Percentiles rank a stretch among this genome's conserved stretches.
Evolutionary conservation across 192 early-diverging fungal genomes (phyloP).

Genomic region (Hyaloraphidium curvatum): DNA sequence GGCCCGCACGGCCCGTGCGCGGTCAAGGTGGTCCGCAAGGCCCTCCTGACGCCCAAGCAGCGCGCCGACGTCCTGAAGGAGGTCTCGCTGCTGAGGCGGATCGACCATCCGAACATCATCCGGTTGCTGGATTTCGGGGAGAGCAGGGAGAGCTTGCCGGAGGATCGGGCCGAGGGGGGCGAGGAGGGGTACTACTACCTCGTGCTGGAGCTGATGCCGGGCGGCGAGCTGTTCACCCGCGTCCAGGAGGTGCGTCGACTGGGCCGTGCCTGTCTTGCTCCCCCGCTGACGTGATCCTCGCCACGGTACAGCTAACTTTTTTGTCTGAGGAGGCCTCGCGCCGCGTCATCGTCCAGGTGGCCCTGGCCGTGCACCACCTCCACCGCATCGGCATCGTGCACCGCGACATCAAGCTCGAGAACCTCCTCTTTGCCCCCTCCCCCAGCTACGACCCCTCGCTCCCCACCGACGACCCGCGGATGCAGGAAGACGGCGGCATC

Average conservation of each 20-base stretch:
- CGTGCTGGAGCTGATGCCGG: slow-evolving; percentile 61
- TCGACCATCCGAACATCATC: slow-evolving; percentile 61
- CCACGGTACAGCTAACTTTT: too few relatives aligned
- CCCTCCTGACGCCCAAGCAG: slow-evolving; percentile 48
- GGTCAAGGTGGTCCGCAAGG: slow-evolving; percentile 64
- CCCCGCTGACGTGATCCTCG: too few relatives aligned
- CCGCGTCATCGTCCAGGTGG: slow-evolving; percentile 73
- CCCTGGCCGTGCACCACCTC: slow-evolving; percentile 60
- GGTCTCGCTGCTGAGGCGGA: slow-evolving; percentile 60
- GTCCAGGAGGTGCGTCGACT: slow-evolving; percentile 59
- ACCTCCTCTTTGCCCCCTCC: slow-evolving; percentile 59
- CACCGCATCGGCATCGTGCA: slow-evolving; percentile 74
- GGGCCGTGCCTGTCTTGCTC: slow-evolving; percentile 36
- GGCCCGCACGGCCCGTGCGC: too few relatives aligned
- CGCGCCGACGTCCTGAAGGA: slow-evolving; percentile 71
- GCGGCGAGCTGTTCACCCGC: slow-evolving; percentile 89
- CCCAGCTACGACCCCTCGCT: too few relatives aligned
- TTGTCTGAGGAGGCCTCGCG: slow-evolving; percentile 57
- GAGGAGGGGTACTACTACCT: slow-evolving; percentile 46
- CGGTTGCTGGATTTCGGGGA: slow-evolving; percentile 56
- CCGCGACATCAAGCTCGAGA: slow-evolving; percentile 89
- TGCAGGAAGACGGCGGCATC: slow-evolving; percentile 52
- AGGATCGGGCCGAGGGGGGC: not conserved
- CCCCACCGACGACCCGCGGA: too few relatives aligned
- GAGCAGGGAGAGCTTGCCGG: slow-evolving; percentile 21